A percentile compares a stretch with the other conserved stretches of the same genome.
Conservation (phyloP, 169 alveolate genomes). For the Cryptosporidium ubiquitum region DNA sequence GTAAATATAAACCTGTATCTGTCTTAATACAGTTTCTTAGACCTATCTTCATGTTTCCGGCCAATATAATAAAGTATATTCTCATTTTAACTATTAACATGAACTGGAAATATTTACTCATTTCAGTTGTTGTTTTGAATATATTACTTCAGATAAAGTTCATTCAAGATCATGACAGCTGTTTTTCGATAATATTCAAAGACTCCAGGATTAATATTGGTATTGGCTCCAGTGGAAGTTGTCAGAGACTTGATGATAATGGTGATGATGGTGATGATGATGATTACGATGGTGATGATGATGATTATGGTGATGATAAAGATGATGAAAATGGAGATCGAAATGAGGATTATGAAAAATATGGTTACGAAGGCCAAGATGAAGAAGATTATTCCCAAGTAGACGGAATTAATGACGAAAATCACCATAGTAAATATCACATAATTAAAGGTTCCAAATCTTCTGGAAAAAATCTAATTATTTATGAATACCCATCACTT, state of each 20-base stretch:
- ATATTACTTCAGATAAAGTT: constrained; percentile 22
- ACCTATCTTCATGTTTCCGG: background rate
- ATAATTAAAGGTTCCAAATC: background rate
- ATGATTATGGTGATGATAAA: background rate
- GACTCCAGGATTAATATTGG: background rate
- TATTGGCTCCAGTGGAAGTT: background rate
- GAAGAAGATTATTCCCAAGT: background rate
- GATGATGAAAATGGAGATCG: background rate
- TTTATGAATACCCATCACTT: constrained; percentile 51
- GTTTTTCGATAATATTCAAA: constrained; percentile 19
- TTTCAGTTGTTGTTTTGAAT: constrained; percentile 41
- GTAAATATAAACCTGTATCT: background rate
- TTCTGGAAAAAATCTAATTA: background rate
- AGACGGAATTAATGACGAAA: background rate
- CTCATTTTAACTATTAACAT: constrained; percentile 4
- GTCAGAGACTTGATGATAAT: background rate
- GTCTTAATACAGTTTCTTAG: background rate
- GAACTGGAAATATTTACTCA: constrained; percentile 44
- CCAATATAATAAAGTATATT: background rate
- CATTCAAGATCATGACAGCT: background rate
- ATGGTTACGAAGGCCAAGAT: no score
- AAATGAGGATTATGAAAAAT: background rate
- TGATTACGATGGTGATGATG: background rate
- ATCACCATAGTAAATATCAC: background rate
- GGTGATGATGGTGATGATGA: background rate